Conservation (phyloP, 768 basidiomycete genomes). For the Cytidiella melzeri region DNA sequence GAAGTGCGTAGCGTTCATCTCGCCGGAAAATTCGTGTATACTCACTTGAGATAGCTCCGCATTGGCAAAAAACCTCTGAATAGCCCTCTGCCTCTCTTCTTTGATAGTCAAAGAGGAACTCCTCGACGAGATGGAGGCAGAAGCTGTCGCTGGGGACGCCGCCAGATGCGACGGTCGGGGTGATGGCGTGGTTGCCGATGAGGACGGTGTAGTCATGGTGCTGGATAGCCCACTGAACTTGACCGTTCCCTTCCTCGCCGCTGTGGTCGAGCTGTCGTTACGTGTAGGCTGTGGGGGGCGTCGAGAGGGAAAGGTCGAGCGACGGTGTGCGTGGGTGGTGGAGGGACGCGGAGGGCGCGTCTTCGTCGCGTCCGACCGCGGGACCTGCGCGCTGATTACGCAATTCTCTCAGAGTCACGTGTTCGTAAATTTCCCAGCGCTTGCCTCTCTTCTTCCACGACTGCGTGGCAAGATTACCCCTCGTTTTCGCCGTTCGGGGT, state of each 20-base stretch:
- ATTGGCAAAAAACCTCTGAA: slow-evolving; percentile 71
- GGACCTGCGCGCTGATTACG: slow-evolving; percentile 8
- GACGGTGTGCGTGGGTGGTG: slow-evolving; percentile 1
- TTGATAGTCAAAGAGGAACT: slow-evolving; percentile 40
- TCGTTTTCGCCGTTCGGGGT: background rate
- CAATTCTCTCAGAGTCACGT: slow-evolving; percentile 9
- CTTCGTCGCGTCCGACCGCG: slow-evolving; percentile 9
- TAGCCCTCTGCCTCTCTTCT: slow-evolving; percentile 59
- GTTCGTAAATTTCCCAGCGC: slow-evolving; percentile 1
- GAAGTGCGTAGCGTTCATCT: slow-evolving; percentile 3
- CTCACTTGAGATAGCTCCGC: slow-evolving; percentile 75
- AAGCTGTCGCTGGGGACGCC: slow-evolving; percentile 33
- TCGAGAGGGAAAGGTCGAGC: background rate
- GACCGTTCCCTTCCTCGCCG: background rate
- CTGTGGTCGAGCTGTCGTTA: background rate
- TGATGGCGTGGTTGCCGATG: slow-evolving; percentile 78
- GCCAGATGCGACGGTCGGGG: slow-evolving; percentile 63
- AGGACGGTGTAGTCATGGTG: slow-evolving; percentile 74
- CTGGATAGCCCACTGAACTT: background rate
- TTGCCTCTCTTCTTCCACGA: background rate
- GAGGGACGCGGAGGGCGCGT: background rate
- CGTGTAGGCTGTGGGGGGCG: background rate
- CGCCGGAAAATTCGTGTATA: slow-evolving; percentile 23
- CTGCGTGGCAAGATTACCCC: background rate
- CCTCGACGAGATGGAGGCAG: slow-evolving; percentile 27